phyloP scores from a whole-genome alignment of 495 filamentous ascomycete species.

The Geopyxis carbonaria region DNA sequence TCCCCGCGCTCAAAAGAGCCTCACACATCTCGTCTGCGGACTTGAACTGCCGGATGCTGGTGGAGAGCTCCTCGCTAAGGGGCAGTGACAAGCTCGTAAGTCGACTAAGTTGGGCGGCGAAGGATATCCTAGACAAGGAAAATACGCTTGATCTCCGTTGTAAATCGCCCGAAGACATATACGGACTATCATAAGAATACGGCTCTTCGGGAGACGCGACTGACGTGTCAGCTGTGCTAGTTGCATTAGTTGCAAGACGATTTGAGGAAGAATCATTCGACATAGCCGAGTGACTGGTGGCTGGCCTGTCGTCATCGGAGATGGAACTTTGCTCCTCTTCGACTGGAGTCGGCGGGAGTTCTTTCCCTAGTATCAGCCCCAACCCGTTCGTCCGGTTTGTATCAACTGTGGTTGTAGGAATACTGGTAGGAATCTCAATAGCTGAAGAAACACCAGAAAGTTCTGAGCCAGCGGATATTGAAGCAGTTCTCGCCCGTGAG shows the following conservation, averaged over 20 bases:
- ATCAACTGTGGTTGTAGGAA: not conserved
- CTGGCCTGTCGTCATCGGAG: not conserved
- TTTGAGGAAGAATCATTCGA: no score
- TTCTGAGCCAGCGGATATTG: not conserved
- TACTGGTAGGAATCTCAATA: constrained; percentile 3
- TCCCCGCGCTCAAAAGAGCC: constrained; percentile 61
- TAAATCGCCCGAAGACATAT: constrained; percentile 13
- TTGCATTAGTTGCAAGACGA: no score
- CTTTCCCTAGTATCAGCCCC: constrained; percentile 10
- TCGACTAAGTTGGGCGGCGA: constrained; percentile 76
- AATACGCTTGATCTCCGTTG: constrained; percentile 63
- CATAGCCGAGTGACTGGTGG: no score
- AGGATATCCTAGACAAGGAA: constrained; percentile 74
- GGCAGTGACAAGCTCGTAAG: constrained; percentile 73
- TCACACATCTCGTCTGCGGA: constrained; percentile 61
- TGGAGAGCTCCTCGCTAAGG: constrained; percentile 59
- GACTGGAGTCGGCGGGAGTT: constrained; percentile 24
- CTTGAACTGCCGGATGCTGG: constrained; percentile 63
- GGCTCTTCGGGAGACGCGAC: constrained; percentile 22
- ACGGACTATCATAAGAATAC: constrained; percentile 2
- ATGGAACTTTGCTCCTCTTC: constrained; percentile 16
- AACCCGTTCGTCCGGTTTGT: not conserved
- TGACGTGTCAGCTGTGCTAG: constrained; percentile 26
- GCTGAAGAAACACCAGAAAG: constrained; percentile 2
- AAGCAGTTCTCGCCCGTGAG: not conserved